phyloP scores from a whole-genome alignment of 2,329 filamentous ascomycete genomes.

The Ophiosphaerella herpotricha region DNA sequence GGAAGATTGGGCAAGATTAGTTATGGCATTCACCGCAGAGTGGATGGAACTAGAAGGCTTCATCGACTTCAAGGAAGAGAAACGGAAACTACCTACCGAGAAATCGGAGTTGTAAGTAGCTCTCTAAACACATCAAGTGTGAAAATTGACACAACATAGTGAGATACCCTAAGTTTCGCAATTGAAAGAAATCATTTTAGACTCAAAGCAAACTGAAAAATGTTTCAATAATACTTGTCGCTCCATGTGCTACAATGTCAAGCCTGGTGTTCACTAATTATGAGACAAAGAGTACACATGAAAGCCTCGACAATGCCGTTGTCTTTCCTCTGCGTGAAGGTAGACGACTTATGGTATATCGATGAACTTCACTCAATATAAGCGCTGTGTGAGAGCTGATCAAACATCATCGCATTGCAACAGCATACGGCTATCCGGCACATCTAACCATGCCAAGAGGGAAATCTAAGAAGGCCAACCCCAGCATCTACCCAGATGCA shows the following conservation, averaged over 20 bases:
- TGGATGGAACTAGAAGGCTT: conserved; percentile 73
- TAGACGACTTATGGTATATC: too few relatives aligned
- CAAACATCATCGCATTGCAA: too few relatives aligned
- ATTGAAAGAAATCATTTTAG: conserved; percentile 4
- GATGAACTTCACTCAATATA: too few relatives aligned
- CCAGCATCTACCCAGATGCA: conserved; percentile 2
- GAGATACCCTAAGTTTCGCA: conserved; percentile 34
- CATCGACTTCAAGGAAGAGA: conserved; percentile 31
- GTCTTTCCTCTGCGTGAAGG: background rate
- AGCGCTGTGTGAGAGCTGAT: too few relatives aligned
- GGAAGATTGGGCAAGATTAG: conserved; percentile 85
- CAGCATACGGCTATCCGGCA: background rate
- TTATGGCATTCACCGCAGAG: conserved; percentile 84
- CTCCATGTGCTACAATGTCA: background rate
- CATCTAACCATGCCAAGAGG: conserved; percentile 21
- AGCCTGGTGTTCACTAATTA: background rate
- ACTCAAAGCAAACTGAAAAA: background rate
- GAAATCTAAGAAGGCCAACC: conserved; percentile 13
- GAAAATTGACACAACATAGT: conserved; percentile 30
- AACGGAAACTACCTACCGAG: conserved; percentile 17
- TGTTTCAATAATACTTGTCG: background rate
- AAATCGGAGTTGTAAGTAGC: conserved; percentile 47
- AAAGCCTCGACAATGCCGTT: background rate
- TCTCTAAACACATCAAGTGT: conserved; percentile 10
- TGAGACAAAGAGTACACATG: background rate